Conservation (phyloP, 2,329 filamentous ascomycete genomes). For the Sporothrix phasma region DNA sequence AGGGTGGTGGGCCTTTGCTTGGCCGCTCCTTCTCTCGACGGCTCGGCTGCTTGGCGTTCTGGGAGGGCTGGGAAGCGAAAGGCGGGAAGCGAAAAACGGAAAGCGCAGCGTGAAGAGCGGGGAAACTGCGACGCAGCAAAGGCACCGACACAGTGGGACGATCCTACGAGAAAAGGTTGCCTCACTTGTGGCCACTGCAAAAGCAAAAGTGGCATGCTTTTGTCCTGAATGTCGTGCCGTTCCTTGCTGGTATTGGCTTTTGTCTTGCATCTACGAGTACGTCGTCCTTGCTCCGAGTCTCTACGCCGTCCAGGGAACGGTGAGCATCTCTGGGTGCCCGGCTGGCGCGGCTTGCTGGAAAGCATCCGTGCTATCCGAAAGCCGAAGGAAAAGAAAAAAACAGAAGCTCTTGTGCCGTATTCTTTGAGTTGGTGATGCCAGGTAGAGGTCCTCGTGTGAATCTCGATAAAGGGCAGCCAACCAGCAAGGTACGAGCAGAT, state of each 20-base stretch:
- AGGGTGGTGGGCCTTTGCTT: background rate
- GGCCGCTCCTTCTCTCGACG: background rate
- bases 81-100: too few species aligned
- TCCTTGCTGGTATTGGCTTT: background rate
- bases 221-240: background rate
- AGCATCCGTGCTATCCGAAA: background rate
- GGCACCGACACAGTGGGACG: background rate
- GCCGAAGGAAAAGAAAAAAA: background rate
- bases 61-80: background rate
- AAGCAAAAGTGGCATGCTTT: constrained; percentile 4
- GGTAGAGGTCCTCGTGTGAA: background rate
- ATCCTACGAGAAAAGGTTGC: background rate
- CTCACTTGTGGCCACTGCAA: background rate
- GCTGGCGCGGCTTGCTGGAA: background rate
- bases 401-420: background rate
- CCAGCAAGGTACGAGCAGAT: too few species aligned
- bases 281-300: too few species aligned
- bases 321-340: background rate
- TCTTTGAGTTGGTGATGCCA: background rate
- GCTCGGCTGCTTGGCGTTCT: background rate
- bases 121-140: background rate
- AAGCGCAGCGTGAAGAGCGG: background rate
- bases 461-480: too few species aligned
- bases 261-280: too few species aligned
- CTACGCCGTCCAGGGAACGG: too few species aligned